phyloP scores from a whole-genome alignment of 169 alveolate genomes.

The Cryptosporidium bovis region DNA sequence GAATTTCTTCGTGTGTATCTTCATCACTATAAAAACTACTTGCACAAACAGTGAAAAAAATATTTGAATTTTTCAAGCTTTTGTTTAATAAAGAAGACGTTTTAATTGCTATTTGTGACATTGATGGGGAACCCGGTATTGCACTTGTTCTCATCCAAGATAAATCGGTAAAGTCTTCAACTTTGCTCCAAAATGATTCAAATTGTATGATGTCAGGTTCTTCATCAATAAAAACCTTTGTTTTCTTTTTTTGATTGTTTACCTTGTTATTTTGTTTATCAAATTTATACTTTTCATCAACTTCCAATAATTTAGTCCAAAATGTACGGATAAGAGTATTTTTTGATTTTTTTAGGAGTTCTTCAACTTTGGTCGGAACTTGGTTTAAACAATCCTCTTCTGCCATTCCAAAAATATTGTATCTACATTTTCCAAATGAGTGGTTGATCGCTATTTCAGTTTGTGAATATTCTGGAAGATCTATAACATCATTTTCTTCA shows the following conservation, averaged over 20 bases:
- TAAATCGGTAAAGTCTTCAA: conserved; percentile 29
- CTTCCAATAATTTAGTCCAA: conserved; percentile 56
- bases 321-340: conserved; percentile 46
- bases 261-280: conserved; percentile 11
- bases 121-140: conserved; percentile 70
- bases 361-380: conserved; percentile 42
- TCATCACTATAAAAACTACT: conserved; percentile 16
- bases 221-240: conserved; percentile 35
- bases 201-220: conserved; percentile 47
- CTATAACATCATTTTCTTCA: conserved; percentile 36
- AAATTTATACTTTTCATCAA: conserved; percentile 15
- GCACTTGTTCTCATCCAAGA: conserved; percentile 68
- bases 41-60: conserved; percentile 23
- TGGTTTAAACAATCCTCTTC: conserved; percentile 68
- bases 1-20: conserved; percentile 24
- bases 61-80: conserved; percentile 28
- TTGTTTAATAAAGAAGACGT: conserved; percentile 17
- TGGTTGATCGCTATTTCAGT: conserved; percentile 48
- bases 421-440: conserved; percentile 64
- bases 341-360: conserved; percentile 43
- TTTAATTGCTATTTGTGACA: conserved; percentile 60
- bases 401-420: conserved; percentile 58
- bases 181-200: conserved; percentile 47
- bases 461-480: conserved; percentile 48
- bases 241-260: conserved; percentile 16